These are phyloP conservation scores for Pyropia haitanensis DNA, from an alignment of 23 red algal species.

Conservation along the genomic window DNA sequence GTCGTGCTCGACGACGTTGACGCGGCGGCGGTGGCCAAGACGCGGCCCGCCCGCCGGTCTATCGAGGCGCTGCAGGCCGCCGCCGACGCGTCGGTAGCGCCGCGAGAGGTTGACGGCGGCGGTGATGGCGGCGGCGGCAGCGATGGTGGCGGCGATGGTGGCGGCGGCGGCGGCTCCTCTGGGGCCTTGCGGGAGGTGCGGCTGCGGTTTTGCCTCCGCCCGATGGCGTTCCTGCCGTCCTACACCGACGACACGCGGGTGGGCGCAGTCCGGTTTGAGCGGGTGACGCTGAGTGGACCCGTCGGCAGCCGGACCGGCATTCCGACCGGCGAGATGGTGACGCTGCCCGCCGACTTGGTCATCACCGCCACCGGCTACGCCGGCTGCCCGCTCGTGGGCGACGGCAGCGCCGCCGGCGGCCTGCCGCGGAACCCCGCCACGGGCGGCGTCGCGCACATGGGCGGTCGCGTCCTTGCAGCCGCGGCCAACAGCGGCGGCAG, in stretches of 20 bases:
- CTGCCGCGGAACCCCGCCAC: no score
- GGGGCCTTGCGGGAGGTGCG: no score
- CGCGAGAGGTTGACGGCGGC: no score
- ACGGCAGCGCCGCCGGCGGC: neutral
- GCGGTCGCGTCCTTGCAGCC: no score
- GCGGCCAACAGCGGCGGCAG: no score
- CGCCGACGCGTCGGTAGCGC: neutral
- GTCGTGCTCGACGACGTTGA: neutral
- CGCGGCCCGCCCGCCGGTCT: conserved; percentile 6
- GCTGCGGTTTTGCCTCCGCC: conserved; percentile 9
- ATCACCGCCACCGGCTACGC: neutral
- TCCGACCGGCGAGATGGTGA: no score
- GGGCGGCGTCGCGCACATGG: no score
- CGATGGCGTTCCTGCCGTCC: conserved; percentile 4
- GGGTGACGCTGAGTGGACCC: neutral
- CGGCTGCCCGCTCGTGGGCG: neutral
- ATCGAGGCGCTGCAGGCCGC: conserved; percentile 7
- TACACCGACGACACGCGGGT: neutral
- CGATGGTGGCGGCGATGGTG: no score
- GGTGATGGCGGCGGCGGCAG: no score
- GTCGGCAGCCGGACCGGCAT: no score
- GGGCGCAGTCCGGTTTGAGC: neutral
- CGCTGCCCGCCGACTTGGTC: no score
- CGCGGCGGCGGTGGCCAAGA: conserved; percentile 2
- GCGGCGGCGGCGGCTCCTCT: no score